Base-by-base conservation (phyloP, 148 eudicot species). In the Vaccinium darrowii region DNA sequence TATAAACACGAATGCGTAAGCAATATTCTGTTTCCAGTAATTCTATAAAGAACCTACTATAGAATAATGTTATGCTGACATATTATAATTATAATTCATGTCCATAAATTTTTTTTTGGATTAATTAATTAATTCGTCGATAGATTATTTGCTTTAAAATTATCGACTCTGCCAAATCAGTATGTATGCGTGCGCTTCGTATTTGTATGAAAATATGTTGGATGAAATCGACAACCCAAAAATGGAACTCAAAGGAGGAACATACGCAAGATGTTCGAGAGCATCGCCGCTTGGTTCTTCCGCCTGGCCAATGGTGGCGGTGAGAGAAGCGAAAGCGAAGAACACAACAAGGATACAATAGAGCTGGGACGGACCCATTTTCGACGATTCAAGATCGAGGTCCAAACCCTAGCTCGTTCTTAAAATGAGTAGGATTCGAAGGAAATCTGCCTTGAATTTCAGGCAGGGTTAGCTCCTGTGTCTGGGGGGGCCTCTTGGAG, bases 221-320 rank as follows among this genome's bases (percentile, higher is more conserved):
- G 16, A 54, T 13, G 12, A 54, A 54, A 54, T n/a, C 3, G 69
- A 8, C 25, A 1, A 62, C 1, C 69, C 27, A 62, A 21, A 21
- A 62, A 21, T 19, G 11, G 9, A 21, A 8, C 23, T n/a, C 69
- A 21, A 62, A 30, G 0, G 43, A 69, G 74, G 74, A 4, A 27
- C 74, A 13, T 30, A 69, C 74, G 7, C 13, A 69, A 10, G 74
- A 25, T 27, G 18, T 13, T 73, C 12, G 1, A 73, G 51, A 36
- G 49, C 43, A 16, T 1, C n/a, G 63, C 8, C 2, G 2, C 21
- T n/a, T 18, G 51, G 62, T 39, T n/a, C 90, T 87, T 27, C 79
- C 12, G 87, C 91, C 51, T 33, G 47, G 39, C 67, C n/a, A 56
- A 54, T 56, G 36, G 67, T 12, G 65, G 33, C 73, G 13, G 54